Conservation (phyloP, 2,329 filamentous ascomycete species). For the Periconia sp. region DNA sequence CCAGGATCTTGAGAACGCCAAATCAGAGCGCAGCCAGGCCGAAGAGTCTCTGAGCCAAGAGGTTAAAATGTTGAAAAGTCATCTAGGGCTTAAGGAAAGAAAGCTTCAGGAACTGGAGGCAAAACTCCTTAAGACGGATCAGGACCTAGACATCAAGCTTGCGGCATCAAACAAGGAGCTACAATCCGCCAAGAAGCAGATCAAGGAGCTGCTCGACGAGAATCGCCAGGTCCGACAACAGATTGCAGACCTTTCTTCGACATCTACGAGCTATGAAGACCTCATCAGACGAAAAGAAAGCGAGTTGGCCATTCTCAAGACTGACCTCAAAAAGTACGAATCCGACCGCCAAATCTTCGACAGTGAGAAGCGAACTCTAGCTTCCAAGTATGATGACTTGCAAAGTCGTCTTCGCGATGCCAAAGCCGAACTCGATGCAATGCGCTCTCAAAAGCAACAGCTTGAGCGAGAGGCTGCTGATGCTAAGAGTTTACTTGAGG, state of each 20-base stretch:
- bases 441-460: slow-evolving; percentile 82
- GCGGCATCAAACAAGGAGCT: slow-evolving; percentile 80
- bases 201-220: slow-evolving; percentile 78
- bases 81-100: slow-evolving; percentile 84
- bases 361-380: slow-evolving; percentile 74
- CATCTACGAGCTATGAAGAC: slow-evolving; percentile 94
- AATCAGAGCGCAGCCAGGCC: slow-evolving; percentile 75
- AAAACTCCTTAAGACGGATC: slow-evolving; percentile 82
- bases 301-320: slow-evolving; percentile 82
- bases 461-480: slow-evolving; percentile 89
- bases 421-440: slow-evolving; percentile 85
- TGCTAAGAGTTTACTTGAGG: slow-evolving; percentile 83
- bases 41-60: slow-evolving; percentile 82
- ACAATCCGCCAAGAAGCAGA: slow-evolving; percentile 72
- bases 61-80: slow-evolving; percentile 89
- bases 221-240: slow-evolving; percentile 84
- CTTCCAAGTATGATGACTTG: slow-evolving; percentile 79
- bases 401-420: slow-evolving; percentile 78
- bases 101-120: slow-evolving; percentile 87
- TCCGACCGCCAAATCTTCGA: slow-evolving; percentile 80
- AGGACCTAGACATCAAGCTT: slow-evolving; percentile 87
- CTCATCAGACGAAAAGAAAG: slow-evolving; percentile 93
- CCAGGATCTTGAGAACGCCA: slow-evolving; percentile 70
- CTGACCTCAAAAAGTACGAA: slow-evolving; percentile 83
- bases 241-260: slow-evolving; percentile 84